Evolutionary conservation across 179 eudicot species (phyloP), one percentile per base, ranked within the genome.

Genomic region (Heliamphora pulchella): DNA sequence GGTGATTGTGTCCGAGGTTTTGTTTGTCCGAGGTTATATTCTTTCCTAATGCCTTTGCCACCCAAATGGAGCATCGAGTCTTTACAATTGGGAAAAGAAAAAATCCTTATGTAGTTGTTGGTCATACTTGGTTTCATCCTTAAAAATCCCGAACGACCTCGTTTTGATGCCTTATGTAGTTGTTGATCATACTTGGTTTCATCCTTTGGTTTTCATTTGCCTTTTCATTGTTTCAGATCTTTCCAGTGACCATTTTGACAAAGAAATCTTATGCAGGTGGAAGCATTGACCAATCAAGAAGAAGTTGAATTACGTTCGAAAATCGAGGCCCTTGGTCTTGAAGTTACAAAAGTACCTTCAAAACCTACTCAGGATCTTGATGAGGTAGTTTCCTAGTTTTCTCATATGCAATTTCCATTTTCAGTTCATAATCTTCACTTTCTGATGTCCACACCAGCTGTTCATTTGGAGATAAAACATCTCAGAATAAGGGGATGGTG

Each of bases 301-400:
- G 83, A 81, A 67, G 83, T 81, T 75, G 83, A 81, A 75, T 58
- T 81, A 44, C 83, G 83, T n/a, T 46, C 79, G 10, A 81, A 81
- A 68, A 81, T 81, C 15, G 83, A 91, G 75, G 91, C 97, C 57
- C 91, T 94, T 68, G 90, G 89, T 71, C 68, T 84, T 75, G 98
- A 94, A 83, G 97, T 94, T 78, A 86, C 91, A 17, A 94, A 93
- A 84, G 89, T 89, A 31, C 98, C 98, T 73, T 87, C 92, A 72
- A 80, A 83, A 72, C 87, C 94, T 54, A 79, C 86, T 46, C 82
- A 73, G 80, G 81, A 84, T 79, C 88, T 86, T 58, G 89, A 88
- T 31, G 93, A 87, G 90, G 87, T 87, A 80, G 31, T 46, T 18
- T 14, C 48, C 0, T 44, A 41, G 17, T 2, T 18, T 41, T 57